Evolutionary conservation across 2,329 filamentous ascomycete genomes (phyloP).

Genomic region (Cryphonectria parasitica): DNA sequence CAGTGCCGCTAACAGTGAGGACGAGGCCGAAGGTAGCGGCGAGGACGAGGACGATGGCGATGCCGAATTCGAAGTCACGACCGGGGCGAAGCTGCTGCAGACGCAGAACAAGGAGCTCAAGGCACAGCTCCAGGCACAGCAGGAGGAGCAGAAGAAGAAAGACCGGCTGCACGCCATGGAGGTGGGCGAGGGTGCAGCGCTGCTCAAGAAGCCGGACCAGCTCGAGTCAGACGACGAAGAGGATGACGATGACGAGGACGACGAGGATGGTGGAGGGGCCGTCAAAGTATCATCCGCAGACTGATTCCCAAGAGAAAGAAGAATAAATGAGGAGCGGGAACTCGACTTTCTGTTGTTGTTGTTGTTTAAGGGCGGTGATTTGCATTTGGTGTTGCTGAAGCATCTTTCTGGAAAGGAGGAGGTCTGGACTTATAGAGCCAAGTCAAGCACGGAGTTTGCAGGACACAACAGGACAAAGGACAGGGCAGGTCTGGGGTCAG

Average conservation of each 20-base stretch:
- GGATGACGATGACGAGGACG: constrained; percentile 31
- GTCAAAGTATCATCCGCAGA: constrained; percentile 17
- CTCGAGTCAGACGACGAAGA: constrained; percentile 34
- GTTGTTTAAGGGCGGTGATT: background rate
- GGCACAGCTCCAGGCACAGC: constrained; percentile 36
- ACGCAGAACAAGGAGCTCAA: constrained; percentile 49
- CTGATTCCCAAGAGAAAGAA: background rate
- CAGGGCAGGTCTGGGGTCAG: background rate
- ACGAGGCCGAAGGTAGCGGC: constrained; percentile 30
- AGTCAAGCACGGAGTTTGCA: constrained; percentile 16
- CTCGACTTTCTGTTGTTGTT: background rate
- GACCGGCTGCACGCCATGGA: constrained; percentile 64
- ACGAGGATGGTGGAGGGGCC: constrained; percentile 26
- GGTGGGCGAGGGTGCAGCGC: constrained; percentile 59
- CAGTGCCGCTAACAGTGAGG: constrained; percentile 33
- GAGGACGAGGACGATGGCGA: constrained; percentile 49
- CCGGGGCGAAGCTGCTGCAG: constrained; percentile 46
- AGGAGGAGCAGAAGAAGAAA: constrained; percentile 50
- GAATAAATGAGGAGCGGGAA: background rate
- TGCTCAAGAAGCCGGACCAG: constrained; percentile 38
- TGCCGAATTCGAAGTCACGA: constrained; percentile 48
- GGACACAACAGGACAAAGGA: constrained; percentile 2
- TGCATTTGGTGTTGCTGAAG: constrained; percentile 4
- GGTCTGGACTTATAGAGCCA: constrained; percentile 12
- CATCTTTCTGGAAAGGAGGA: background rate